Conservation (phyloP, 352 stramenopile species). For the Pythium rishiriense region DNA sequence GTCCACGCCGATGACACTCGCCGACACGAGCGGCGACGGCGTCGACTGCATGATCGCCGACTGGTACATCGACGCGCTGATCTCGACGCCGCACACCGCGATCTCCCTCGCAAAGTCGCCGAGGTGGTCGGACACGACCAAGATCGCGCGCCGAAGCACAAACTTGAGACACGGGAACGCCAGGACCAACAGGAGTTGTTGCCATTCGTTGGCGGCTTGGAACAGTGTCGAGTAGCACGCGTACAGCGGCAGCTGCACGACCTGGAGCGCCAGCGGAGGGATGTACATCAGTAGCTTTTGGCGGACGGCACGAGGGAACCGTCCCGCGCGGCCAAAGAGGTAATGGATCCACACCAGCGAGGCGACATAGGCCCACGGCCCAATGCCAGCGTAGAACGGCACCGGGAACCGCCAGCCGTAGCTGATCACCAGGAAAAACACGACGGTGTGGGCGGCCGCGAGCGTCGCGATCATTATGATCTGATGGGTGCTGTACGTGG, state of each 20-base stretch:
- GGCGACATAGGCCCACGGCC: background rate
- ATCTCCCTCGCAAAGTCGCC: background rate
- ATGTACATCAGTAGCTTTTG: background rate
- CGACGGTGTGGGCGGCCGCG: background rate
- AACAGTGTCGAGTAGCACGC: background rate
- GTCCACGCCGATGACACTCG: background rate
- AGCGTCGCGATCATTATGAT: background rate
- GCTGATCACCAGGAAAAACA: background rate
- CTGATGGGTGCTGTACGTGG: background rate
- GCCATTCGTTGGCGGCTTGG: background rate
- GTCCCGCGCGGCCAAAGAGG: background rate
- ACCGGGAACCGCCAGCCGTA: background rate
- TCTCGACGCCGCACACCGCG: background rate
- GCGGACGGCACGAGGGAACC: background rate
- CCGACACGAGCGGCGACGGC: background rate
- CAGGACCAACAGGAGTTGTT: background rate
- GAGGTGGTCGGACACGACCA: background rate
- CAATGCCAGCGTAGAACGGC: background rate
- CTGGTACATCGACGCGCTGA: background rate
- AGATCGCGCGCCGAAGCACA: background rate
- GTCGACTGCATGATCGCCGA: background rate
- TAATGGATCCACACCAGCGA: background rate
- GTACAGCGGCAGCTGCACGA: background rate
- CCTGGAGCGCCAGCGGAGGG: background rate
- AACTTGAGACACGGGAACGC: background rate